Base-by-base conservation (phyloP, 2,329 filamentous ascomycete species). In the Aspergillus cejpii region DNA sequence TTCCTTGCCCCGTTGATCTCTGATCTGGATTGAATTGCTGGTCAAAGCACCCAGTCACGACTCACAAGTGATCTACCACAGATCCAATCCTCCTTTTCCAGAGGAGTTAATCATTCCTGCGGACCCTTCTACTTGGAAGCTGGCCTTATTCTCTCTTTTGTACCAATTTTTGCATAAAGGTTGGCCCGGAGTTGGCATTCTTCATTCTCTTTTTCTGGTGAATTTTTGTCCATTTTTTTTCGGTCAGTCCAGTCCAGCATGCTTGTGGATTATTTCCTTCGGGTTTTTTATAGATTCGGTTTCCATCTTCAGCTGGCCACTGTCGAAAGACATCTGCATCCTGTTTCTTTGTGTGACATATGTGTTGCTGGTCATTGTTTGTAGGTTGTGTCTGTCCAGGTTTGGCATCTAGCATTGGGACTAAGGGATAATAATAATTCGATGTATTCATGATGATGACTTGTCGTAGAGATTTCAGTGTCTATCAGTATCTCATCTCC, bases 201-300 rank as follows among this genome's bases (percentile, higher is more conserved):
- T 44, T 40, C 28, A 28, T 37, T 47, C 44, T 37, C 29, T 44
- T 54, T 52, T 54, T 52, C 44, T 53, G 39, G 39, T 51, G 42
- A 47, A 45, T 46, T 36, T 46, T 38, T 42, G 34, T 48, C 41
- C 41, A 21, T 12, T 21, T 5, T 31, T 21, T 17, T n/a, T 36
- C 27, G 33, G 36, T 28, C n/a, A n/a, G 23, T 15, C 31, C 17
- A n/a, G 15, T 34, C 31, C 31, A 34, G 31, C 31, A 20, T 34
- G 10, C 17, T 34, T 19, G 31, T 34, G 31, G 26, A 23, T 39
- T 5, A 37, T 37, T 26, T 26, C 20, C 19, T 41, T 49, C 36
- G 45, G 43, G 31, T 50, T 53, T 17, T 50, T 39, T 38, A 53
- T 55, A 55, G 37, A 51, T 47, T 45, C 31, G 15, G 10, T 5